Conservation (phyloP, 768 basidiomycete species). For the Tephrocybe sp. region DNA sequence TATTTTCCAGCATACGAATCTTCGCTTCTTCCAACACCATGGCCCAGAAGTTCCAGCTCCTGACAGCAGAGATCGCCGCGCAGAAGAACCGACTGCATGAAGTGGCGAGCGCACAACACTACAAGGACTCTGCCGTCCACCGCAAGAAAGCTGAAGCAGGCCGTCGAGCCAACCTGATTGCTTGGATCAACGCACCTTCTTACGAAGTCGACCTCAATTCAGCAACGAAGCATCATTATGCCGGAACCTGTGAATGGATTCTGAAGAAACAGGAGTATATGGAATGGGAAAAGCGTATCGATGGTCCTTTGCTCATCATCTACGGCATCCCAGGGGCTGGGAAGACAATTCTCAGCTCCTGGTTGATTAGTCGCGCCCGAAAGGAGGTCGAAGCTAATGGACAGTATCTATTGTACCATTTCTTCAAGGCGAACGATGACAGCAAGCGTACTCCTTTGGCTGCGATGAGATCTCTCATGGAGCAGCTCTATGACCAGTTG, state of each 20-base stretch:
- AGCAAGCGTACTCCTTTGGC: slow-evolving; percentile 2
- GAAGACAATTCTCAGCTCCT: slow-evolving; percentile 5
- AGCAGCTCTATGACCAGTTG: slow-evolving; percentile 1
- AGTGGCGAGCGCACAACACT: neutral
- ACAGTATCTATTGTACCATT: neutral
- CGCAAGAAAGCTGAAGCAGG: neutral
- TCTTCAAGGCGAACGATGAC: slow-evolving; percentile 7
- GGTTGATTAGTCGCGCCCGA: neutral
- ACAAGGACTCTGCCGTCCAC: neutral
- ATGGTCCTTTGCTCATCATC: neutral
- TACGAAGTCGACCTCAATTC: slow-evolving; percentile 3
- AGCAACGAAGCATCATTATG: slow-evolving; percentile 1
- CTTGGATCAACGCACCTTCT: slow-evolving; percentile 2
- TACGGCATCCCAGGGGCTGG: slow-evolving; percentile 3
- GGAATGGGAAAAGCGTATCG: neutral
- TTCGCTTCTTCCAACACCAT: slow-evolving; percentile 1
- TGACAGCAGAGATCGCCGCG: neutral
- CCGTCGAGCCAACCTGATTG: neutral
- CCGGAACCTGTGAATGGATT: slow-evolving; percentile 3
- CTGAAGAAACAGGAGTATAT: neutral
- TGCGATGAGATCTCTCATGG: neutral
- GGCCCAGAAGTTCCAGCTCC: neutral
- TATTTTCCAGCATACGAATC: neutral
- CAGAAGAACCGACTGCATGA: neutral
- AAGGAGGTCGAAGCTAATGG: neutral